Percentiles rank a stretch among this genome's conserved stretches.
Evolutionary conservation across 306 rosid species (phyloP).

Genomic region (Cucurbita ficifolia): DNA sequence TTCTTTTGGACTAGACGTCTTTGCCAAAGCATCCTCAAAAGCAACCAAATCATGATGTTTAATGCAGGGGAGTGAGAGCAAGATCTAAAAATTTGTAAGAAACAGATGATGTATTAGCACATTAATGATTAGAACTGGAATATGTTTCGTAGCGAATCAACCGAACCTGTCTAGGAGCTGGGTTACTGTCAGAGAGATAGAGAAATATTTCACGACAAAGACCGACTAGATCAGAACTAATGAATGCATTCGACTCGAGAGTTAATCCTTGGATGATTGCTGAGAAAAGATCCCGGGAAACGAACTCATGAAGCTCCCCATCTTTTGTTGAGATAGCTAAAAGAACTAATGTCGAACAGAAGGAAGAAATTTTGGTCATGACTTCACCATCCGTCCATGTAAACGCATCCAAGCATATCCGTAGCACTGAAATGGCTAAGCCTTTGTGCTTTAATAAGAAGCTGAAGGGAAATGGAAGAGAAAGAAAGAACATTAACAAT

Average conservation of each 20-base stretch:
- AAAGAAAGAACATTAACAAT: not conserved
- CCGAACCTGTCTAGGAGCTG: slow-evolving; percentile 90
- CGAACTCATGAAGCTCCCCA: slow-evolving; percentile 54
- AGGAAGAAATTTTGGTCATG: slow-evolving; percentile 61
- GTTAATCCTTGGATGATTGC: slow-evolving; percentile 69
- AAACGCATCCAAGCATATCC: slow-evolving; percentile 60
- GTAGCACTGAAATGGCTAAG: slow-evolving; percentile 60
- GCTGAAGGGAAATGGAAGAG: slow-evolving; percentile 26
- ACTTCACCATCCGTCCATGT: slow-evolving; percentile 88
- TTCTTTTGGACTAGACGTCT: slow-evolving; percentile 84
- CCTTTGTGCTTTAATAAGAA: slow-evolving; percentile 65
- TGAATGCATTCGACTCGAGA: slow-evolving; percentile 81
- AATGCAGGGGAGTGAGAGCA: slow-evolving; percentile 72
- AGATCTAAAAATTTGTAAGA: slow-evolving; percentile 25
- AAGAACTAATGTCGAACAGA: slow-evolving; percentile 46
- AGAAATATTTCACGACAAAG: slow-evolving; percentile 87
- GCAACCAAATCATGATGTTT: slow-evolving; percentile 64
- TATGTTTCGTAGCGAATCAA: not conserved
- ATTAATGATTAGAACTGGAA: not conserved
- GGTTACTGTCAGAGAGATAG: slow-evolving; percentile 65
- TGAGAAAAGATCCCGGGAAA: slow-evolving; percentile 73
- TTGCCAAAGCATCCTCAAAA: slow-evolving; percentile 77
- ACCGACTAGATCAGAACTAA: slow-evolving; percentile 76
- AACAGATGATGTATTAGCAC: not conserved
- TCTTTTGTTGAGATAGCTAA: slow-evolving; percentile 46